A percentile compares a stretch with the other conserved stretches of the same genome.
Evolutionary conservation across 2,329 filamentous ascomycete genomes (phyloP).

Genomic region (Sordariomycetes sp.): DNA sequence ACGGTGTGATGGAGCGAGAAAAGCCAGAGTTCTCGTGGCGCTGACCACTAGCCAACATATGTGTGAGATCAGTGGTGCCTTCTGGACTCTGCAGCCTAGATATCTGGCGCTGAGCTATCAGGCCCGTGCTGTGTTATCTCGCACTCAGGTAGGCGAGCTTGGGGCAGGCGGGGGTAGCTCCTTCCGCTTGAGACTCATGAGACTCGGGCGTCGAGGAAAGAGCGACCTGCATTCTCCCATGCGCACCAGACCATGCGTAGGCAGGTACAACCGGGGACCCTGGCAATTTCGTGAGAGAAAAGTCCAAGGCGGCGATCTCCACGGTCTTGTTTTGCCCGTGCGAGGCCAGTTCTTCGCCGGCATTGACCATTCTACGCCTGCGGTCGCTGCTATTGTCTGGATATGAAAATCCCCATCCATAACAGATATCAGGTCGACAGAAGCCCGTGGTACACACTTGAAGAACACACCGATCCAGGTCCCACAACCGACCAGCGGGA

Average conservation of each 20-base stretch:
- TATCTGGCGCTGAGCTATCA: background rate
- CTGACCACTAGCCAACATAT: background rate
- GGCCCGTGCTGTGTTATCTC: background rate
- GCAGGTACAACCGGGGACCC: no score
- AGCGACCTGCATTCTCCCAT: background rate
- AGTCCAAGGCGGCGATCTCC: no score
- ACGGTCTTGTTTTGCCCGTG: no score
- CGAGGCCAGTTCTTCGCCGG: no score
- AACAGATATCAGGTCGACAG: no score
- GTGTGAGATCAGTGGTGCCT: background rate
- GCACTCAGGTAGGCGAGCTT: background rate
- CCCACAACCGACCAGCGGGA: no score
- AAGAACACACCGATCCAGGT: no score
- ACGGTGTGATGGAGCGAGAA: background rate
- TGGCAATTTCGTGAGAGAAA: no score
- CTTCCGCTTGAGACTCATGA: background rate
- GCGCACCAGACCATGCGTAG: background rate
- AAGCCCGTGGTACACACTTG: no score
- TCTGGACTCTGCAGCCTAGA: background rate
- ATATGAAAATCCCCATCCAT: no score
- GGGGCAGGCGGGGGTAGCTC: background rate
- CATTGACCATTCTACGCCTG: no score
- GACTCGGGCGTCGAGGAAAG: background rate
- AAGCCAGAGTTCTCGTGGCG: background rate
- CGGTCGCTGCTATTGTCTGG: no score